Evolutionary conservation across 2,329 filamentous ascomycete genomes (phyloP), one percentile per base, ranked within the genome.

Genomic region (Colletotrichum sp.): DNA sequence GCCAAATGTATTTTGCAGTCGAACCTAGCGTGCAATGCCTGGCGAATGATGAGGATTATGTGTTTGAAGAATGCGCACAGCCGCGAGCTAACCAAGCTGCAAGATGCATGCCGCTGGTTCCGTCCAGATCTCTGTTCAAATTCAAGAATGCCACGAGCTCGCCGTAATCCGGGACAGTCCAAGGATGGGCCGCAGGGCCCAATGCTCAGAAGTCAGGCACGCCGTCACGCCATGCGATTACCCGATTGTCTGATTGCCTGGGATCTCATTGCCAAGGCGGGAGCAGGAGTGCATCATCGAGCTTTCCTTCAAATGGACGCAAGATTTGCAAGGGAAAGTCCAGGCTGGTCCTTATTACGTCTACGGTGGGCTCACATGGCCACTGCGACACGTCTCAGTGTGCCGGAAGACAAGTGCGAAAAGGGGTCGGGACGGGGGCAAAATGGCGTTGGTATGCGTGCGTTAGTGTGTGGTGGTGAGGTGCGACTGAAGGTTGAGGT

Each of bases 281-380:
- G 30, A 13, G 28, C n/a, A 52, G 27, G 65, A 22, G 59, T 55
- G 59, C 74, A 76, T 73, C 70, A 65, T 74, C 59, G 44, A 30
- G 27, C 57, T 60, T 39, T 65, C 32, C 59, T 52, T 59, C 60
- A 68, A 52, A 36, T 25, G 36, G 28, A 59, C 8, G 48, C n/a
- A 25, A 48, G 19, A 25, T 30, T 36, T 66, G 28, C 71, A 36
- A 27, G 11, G 28, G 16, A 30, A 25, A 22, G 57, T 57, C 22
- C 52, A 61, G 68, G 57, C 19, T 63, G 25, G 60, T 15, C 59
- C 32, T 52, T 27, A 68, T 75, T 75, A 69, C 70, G 64, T 73
- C 70, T 69, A 69, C 74, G 70, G 70, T 60, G 71, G 65, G 71
- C 64, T 76, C 65, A 74, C 71, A 69, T 69, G 71, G 65, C 57